A percentile compares a stretch with the other conserved stretches of the same genome.
These are phyloP conservation scores for Alternaria atra DNA, from an alignment of 2,329 filamentous ascomycete species.

Conservation along the genomic window DNA sequence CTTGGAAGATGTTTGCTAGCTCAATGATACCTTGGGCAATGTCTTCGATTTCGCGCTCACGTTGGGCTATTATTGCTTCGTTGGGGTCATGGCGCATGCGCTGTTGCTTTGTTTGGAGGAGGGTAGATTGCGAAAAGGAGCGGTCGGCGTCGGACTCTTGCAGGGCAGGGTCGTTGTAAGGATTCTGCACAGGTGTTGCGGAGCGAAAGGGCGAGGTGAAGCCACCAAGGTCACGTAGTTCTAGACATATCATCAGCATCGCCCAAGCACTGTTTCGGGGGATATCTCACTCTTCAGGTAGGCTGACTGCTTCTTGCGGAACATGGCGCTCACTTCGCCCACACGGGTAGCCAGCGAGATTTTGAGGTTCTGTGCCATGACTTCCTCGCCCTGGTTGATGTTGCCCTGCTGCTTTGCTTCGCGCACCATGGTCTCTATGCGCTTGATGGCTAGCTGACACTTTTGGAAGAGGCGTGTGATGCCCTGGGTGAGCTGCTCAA, in stretches of 20 bases:
- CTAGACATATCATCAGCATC: constrained; percentile 36
- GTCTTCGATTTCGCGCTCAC: constrained; percentile 95
- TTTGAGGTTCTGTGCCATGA: constrained; percentile 96
- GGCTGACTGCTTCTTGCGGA: constrained; percentile 95
- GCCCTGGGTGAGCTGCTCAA: constrained; percentile 87
- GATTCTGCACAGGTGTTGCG: constrained; percentile 61
- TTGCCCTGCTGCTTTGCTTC: constrained; percentile 77
- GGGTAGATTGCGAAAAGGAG: constrained; percentile 86
- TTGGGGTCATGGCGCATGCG: constrained; percentile 69
- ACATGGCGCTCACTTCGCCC: constrained; percentile 89
- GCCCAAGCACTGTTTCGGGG: not conserved
- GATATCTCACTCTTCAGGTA: constrained; percentile 83
- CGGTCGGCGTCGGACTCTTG: constrained; percentile 90
- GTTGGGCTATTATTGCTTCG: constrained; percentile 85
- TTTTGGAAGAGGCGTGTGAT: constrained; percentile 90
- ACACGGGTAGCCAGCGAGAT: constrained; percentile 87
- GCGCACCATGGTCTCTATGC: constrained; percentile 84
- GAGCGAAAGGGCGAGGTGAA: constrained; percentile 59
- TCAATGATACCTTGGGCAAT: constrained; percentile 99
- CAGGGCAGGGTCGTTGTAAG: constrained; percentile 84
- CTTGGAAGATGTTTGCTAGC: constrained; percentile 93
- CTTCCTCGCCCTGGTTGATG: constrained; percentile 84
- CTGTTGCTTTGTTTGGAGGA: constrained; percentile 77
- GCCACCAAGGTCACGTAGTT: constrained; percentile 57
- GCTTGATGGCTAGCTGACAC: constrained; percentile 88